A percentile compares a stretch with the other conserved stretches of the same genome.
These are phyloP conservation scores for Trichophaea hybrida DNA, from an alignment of 2,329 filamentous ascomycete species.

Conservation along the genomic window DNA sequence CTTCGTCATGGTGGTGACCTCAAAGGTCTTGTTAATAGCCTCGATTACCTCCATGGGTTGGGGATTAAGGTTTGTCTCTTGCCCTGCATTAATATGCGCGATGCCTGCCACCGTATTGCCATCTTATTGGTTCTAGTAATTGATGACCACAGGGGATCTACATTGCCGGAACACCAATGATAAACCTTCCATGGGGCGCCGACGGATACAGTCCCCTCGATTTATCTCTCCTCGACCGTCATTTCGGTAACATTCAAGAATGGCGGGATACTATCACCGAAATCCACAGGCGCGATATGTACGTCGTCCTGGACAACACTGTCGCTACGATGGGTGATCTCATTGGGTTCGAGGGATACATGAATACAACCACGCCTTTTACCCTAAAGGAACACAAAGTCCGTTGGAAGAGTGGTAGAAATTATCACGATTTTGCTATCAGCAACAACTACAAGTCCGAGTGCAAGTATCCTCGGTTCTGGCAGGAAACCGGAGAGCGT, in stretches of 20 bases:
- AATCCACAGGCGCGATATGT: conserved; percentile 50
- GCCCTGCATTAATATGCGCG: no score
- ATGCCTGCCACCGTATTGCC: no score
- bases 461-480: no score
- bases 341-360: conserved; percentile 46
- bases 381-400: conserved; percentile 42
- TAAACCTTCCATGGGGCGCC: conserved; percentile 50
- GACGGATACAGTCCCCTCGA: conserved; percentile 48
- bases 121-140: no score
- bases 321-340: conserved; percentile 51
- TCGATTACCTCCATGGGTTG: conserved; percentile 52
- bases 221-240: conserved; percentile 47
- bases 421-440: conserved; percentile 45
- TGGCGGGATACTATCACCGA: conserved; percentile 46
- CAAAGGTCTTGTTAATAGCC: conserved; percentile 42
- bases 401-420: conserved; percentile 40
- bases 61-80: conserved; percentile 40
- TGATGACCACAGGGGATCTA: conserved; percentile 39
- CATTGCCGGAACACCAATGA: conserved; percentile 47
- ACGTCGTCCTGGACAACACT: conserved; percentile 52
- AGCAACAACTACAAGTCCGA: conserved; percentile 35
- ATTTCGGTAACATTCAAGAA: conserved; percentile 44
- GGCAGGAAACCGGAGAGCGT: no score
- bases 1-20: conserved; percentile 50
- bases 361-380: conserved; percentile 46